phyloP scores from a whole-genome alignment of 2,329 filamentous ascomycete species.

The Colletotrichum sublineola region DNA sequence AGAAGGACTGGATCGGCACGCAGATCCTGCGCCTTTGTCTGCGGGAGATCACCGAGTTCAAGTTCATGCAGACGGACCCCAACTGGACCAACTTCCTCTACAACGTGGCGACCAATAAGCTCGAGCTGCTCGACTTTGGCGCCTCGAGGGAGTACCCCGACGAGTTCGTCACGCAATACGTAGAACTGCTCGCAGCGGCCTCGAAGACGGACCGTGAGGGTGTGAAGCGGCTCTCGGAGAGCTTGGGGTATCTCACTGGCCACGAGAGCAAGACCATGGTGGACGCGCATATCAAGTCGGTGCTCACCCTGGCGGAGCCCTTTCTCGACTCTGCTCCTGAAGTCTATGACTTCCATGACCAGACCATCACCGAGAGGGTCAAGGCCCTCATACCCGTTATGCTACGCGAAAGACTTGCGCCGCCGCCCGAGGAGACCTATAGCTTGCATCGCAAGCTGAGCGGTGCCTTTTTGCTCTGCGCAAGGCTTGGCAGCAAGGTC shows the following conservation, averaged over 20 bases:
- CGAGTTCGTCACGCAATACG: conserved; percentile 83
- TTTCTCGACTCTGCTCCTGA: conserved; percentile 83
- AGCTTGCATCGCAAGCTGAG: conserved; percentile 94
- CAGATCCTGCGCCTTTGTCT: conserved; percentile 93
- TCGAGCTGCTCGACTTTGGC: conserved; percentile 96
- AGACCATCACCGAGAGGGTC: conserved; percentile 97
- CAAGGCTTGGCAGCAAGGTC: conserved; percentile 85
- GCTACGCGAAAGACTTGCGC: conserved; percentile 88
- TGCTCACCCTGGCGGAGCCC: conserved; percentile 92
- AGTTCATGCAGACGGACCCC: conserved; percentile 98
- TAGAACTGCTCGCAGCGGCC: conserved; percentile 84
- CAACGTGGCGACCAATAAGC: conserved; percentile 76
- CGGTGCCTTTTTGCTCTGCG: conserved; percentile 93
- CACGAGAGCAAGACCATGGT: conserved; percentile 89
- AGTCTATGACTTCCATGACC: conserved; percentile 91
- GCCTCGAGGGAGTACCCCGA: conserved; percentile 88
- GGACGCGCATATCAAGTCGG: conserved; percentile 88
- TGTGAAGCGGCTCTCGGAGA: conserved; percentile 77
- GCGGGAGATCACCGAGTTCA: conserved; percentile 93
- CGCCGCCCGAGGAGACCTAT: conserved; percentile 98
- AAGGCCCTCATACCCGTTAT: conserved; percentile 91
- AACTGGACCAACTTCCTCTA: conserved; percentile 99
- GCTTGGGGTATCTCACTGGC: conserved; percentile 92
- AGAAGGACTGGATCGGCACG: conserved; percentile 96
- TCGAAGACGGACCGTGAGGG: conserved; percentile 74